phyloP scores from a whole-genome alignment of 257 asterid species.

The Solanum boliviense region DNA sequence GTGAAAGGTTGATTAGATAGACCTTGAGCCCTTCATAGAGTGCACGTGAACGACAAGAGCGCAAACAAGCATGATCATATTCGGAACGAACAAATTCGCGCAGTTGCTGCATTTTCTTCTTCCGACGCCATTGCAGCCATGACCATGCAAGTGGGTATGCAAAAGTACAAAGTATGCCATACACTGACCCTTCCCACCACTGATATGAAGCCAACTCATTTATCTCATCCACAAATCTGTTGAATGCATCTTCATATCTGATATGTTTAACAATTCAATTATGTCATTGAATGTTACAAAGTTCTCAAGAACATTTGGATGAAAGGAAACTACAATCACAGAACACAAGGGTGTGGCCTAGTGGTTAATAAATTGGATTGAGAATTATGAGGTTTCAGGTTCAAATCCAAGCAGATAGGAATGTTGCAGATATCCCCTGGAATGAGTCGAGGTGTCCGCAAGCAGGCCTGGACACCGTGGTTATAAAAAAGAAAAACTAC shows the following conservation, averaged over 20 bases:
- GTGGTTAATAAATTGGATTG: background rate
- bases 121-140: conserved; percentile 79
- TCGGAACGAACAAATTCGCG: conserved; percentile 93
- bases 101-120: conserved; percentile 62
- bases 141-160: conserved; percentile 87
- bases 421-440: background rate
- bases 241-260: conserved; percentile 90
- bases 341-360: background rate
- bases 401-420: background rate
- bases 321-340: background rate
- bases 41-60: conserved; percentile 92
- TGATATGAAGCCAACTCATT: conserved; percentile 74
- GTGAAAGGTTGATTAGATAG: conserved; percentile 1
- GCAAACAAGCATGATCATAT: conserved; percentile 91
- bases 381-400: background rate
- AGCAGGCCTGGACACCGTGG: background rate
- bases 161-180: conserved; percentile 48
- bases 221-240: conserved; percentile 72
- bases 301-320: background rate
- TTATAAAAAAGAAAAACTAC: background rate
- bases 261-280: background rate
- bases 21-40: conserved; percentile 92
- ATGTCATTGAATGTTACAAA: background rate
- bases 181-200: conserved; percentile 94
- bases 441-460: background rate